Percentiles rank a stretch among this genome's conserved stretches.
Evolutionary conservation across 2,329 filamentous ascomycete genomes (phyloP).

Genomic region (Aspergillus caelatus): DNA sequence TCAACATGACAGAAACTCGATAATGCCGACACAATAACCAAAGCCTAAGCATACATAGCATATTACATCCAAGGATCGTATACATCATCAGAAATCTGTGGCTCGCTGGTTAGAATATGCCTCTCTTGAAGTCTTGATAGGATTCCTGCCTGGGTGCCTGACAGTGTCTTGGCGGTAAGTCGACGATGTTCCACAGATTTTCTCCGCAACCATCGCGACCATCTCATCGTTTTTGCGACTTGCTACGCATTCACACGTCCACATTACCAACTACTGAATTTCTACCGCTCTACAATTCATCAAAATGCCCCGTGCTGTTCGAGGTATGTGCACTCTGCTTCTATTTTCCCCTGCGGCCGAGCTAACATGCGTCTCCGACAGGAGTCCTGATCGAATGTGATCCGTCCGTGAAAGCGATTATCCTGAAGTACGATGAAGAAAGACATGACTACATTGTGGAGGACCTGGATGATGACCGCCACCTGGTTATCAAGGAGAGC

Average conservation of each 20-base stretch:
- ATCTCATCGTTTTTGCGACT: background rate
- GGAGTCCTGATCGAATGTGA: constrained; percentile 52
- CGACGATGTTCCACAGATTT: background rate
- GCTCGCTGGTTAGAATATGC: background rate
- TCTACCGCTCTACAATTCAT: background rate
- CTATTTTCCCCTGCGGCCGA: too few species aligned
- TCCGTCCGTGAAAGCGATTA: constrained; percentile 53
- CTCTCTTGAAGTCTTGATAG: background rate
- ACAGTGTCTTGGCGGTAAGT: background rate
- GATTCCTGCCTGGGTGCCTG: constrained; percentile 6
- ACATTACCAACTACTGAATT: background rate
- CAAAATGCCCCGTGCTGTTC: constrained; percentile 45
- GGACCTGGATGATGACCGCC: constrained; percentile 50
- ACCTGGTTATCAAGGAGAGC: constrained; percentile 50
- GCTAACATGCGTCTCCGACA: constrained; percentile 21
- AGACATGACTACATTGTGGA: constrained; percentile 52
- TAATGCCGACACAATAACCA: rapidly evolving
- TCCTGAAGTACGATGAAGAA: constrained; percentile 52
- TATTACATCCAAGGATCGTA: background rate
- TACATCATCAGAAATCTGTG: background rate
- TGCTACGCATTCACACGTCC: background rate
- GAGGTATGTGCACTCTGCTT: constrained; percentile 31
- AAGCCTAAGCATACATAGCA: too few species aligned
- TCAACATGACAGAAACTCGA: too few species aligned
- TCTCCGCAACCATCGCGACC: background rate